A percentile compares a stretch with the other conserved stretches of the same genome.
Evolutionary conservation across 805 yeast species (phyloP).

Genomic region (Candida easanensis): DNA sequence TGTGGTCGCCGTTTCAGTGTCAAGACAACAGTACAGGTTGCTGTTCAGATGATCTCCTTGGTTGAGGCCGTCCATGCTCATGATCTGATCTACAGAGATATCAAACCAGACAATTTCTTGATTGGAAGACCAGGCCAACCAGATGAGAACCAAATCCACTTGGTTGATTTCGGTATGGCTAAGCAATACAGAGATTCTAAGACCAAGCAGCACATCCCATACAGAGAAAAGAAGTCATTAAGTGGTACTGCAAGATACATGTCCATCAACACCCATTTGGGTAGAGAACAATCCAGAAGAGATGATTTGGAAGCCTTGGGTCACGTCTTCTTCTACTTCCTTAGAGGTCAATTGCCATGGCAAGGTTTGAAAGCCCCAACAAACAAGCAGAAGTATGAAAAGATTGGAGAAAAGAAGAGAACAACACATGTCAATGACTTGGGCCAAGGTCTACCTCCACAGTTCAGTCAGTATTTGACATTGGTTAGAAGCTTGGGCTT

Average conservation of each 20-base stretch:
- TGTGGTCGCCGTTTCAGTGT: slow-evolving; percentile 73
- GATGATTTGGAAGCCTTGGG: slow-evolving; percentile 82
- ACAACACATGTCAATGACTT: slow-evolving; percentile 59
- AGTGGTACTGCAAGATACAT: slow-evolving; percentile 86
- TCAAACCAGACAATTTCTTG: slow-evolving; percentile 79
- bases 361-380: slow-evolving; percentile 88
- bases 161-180: slow-evolving; percentile 87
- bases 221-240: slow-evolving; percentile 73
- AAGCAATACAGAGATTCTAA: slow-evolving; percentile 80
- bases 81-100: slow-evolving; percentile 75
- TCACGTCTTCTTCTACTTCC: slow-evolving; percentile 76
- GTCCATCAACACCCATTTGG: slow-evolving; percentile 87
- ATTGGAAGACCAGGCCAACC: slow-evolving; percentile 60
- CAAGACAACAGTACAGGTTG: slow-evolving; percentile 70
- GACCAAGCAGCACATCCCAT: slow-evolving; percentile 78
- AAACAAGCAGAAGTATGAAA: slow-evolving; percentile 79
- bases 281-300: slow-evolving; percentile 79
- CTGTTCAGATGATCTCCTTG: slow-evolving; percentile 73
- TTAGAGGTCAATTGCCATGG: slow-evolving; percentile 83
- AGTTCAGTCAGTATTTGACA: slow-evolving; percentile 70
- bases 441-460: slow-evolving; percentile 64
- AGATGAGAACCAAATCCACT: slow-evolving; percentile 64
- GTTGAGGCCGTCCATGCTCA: slow-evolving; percentile 74
- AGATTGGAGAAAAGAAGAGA: slow-evolving; percentile 78
- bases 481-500: slow-evolving; percentile 67